Evolutionary conservation across 257 asterid genomes (phyloP).

Genomic region (Solanum appendiculatum): DNA sequence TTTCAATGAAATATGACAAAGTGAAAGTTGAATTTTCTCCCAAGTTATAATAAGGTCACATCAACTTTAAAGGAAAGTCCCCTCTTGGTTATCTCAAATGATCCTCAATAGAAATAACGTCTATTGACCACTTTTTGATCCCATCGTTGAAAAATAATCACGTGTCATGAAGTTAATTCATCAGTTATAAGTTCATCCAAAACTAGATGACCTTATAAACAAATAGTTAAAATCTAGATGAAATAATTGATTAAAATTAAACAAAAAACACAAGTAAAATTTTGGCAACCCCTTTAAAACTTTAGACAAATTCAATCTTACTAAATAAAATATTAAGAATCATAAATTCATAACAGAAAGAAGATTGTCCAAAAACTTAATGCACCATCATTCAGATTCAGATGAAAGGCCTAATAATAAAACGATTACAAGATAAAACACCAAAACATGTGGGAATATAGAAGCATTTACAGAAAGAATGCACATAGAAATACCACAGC

Average conservation of each 20-base stretch:
- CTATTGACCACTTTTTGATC: background rate
- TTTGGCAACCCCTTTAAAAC: background rate
- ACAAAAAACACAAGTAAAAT: background rate
- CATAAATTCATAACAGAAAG: background rate
- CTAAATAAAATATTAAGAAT: background rate
- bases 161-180: background rate
- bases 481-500: slow-evolving; percentile 17
- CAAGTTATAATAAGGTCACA: background rate
- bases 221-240: background rate
- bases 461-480: slow-evolving; percentile 46
- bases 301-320: background rate
- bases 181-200: background rate
- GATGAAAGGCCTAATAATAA: background rate
- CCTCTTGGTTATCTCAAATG: background rate
- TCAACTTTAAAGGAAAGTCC: background rate
- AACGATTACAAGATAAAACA: background rate
- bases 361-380: background rate
- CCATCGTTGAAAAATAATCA: background rate
- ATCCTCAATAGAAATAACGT: background rate
- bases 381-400: background rate
- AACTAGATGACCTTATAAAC: background rate
- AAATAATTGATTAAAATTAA: background rate
- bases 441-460: slow-evolving; percentile 1
- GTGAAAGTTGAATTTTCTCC: background rate
- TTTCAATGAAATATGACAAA: background rate